These are phyloP conservation scores for Marasmius sp. DNA, from an alignment of 1,284 basidiomycete genomes.

Conservation along the genomic window DNA sequence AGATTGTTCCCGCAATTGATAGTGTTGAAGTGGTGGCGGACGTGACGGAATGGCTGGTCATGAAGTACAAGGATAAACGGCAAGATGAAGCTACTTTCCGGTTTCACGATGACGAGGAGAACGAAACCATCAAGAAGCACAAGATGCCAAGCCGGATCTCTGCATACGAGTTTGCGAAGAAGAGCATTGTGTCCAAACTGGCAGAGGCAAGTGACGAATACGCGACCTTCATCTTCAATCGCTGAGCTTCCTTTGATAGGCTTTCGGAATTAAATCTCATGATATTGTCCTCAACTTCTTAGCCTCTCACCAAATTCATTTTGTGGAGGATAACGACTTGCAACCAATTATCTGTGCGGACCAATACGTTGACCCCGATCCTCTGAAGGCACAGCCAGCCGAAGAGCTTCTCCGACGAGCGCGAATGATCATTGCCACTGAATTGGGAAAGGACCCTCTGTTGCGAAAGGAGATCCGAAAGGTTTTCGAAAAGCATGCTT, in stretches of 20 bases:
- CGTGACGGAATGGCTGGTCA: slow-evolving; percentile 86
- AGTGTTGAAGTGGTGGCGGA: slow-evolving; percentile 91
- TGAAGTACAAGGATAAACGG: slow-evolving; percentile 83
- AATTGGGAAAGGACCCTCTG: slow-evolving; percentile 92
- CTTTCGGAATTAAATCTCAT: slow-evolving; percentile 77
- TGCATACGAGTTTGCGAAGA: slow-evolving; percentile 84
- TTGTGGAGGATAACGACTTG: slow-evolving; percentile 78
- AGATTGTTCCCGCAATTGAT: slow-evolving; percentile 63
- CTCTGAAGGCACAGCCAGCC: slow-evolving; percentile 50
- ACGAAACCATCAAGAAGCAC: slow-evolving; percentile 58
- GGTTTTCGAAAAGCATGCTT: slow-evolving; percentile 75
- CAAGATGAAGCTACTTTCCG: slow-evolving; percentile 60
- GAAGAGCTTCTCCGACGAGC: slow-evolving; percentile 74
- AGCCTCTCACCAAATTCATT: slow-evolving; percentile 55
- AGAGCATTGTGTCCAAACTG: slow-evolving; percentile 72
- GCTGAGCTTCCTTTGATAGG: slow-evolving; percentile 38
- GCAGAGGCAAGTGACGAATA: slow-evolving; percentile 57
- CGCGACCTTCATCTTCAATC: background rate
- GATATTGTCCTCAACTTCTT: slow-evolving; percentile 83
- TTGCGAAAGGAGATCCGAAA: slow-evolving; percentile 82
- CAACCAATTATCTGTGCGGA: slow-evolving; percentile 75
- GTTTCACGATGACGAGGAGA: slow-evolving; percentile 65
- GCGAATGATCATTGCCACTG: slow-evolving; percentile 84
- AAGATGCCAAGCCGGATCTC: slow-evolving; percentile 88
- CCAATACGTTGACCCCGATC: slow-evolving; percentile 72